These are phyloP conservation scores for Phytophthora chlamydospora DNA, from an alignment of 352 stramenopile genomes.

Conservation along the genomic window DNA sequence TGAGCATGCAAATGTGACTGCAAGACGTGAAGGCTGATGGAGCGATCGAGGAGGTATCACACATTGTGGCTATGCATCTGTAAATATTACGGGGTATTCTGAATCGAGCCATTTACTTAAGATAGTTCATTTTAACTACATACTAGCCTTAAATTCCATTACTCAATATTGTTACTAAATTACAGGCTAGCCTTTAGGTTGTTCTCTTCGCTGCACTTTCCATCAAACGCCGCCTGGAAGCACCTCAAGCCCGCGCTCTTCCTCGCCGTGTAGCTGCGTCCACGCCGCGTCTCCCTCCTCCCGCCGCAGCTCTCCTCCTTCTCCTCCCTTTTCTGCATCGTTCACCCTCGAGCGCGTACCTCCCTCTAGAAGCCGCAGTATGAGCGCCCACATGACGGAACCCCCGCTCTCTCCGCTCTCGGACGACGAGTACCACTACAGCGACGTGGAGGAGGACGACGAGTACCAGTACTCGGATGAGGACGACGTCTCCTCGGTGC, in stretches of 20 bases:
- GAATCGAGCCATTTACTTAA: no score
- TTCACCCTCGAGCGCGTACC: not conserved
- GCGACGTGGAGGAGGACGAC: conserved; percentile 75
- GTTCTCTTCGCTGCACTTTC: no score
- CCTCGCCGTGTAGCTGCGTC: conserved; percentile 3
- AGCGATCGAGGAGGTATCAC: no score
- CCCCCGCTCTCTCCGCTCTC: conserved; percentile 56
- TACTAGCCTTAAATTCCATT: no score
- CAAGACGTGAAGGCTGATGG: no score
- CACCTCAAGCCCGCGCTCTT: not conserved
- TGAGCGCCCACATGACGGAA: conserved; percentile 23
- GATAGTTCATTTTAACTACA: no score
- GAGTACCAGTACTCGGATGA: conserved; percentile 73
- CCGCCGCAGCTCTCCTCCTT: not conserved
- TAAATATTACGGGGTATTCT: no score
- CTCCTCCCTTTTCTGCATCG: not conserved
- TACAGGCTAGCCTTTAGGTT: no score
- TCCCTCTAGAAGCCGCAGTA: conserved; percentile 10
- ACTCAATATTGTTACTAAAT: no score
- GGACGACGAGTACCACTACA: conserved; percentile 88
- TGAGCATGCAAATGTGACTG: no score
- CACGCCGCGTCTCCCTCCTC: not conserved
- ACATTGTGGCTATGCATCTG: no score
- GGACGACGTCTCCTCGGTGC: conserved; percentile 32
- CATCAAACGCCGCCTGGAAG: conserved; percentile 21